Conservation (phyloP, 495 filamentous ascomycete species). For the Penicillium herquei region DNA sequence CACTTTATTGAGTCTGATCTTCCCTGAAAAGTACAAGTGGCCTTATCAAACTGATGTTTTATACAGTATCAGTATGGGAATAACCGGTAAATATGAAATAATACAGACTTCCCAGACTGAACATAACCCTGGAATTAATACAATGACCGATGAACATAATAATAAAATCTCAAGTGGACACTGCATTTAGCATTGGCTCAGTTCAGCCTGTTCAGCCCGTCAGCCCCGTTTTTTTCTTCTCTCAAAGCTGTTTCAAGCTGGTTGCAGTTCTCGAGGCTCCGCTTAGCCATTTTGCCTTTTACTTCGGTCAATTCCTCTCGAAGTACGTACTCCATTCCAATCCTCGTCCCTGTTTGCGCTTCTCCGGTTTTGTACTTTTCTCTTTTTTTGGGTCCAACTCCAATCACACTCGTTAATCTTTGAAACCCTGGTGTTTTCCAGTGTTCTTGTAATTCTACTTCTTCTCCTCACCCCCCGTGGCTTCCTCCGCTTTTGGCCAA, state of each 20-base stretch:
- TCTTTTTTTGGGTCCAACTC: constrained; percentile 21
- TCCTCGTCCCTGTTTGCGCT: constrained; percentile 10
- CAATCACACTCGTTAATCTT: constrained; percentile 23
- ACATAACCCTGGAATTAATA: too few relatives aligned
- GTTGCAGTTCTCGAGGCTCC: too few relatives aligned
- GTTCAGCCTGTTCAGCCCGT: too few relatives aligned
- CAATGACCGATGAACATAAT: too few relatives aligned
- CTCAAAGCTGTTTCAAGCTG: too few relatives aligned
- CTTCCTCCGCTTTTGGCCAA: constrained; percentile 46
- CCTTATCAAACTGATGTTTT: constrained; percentile 6
- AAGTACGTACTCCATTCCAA: constrained; percentile 19
- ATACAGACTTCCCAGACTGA: too few relatives aligned
- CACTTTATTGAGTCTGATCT: too few relatives aligned
- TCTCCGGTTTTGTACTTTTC: constrained; percentile 1
- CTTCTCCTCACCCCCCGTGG: constrained; percentile 36
- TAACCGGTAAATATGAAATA: too few relatives aligned
- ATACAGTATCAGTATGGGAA: not conserved
- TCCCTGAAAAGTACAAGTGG: constrained; percentile 17
- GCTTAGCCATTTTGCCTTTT: not conserved
- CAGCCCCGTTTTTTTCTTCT: too few relatives aligned
- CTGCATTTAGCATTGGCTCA: too few relatives aligned
- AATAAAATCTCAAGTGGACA: too few relatives aligned
- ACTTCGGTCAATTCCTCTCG: not conserved
- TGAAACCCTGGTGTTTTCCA: constrained; percentile 4
- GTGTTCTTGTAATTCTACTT: constrained; percentile 22